phyloP scores from a whole-genome alignment of 495 filamentous ascomycete species.

The Lasiosphaeria ovina region DNA sequence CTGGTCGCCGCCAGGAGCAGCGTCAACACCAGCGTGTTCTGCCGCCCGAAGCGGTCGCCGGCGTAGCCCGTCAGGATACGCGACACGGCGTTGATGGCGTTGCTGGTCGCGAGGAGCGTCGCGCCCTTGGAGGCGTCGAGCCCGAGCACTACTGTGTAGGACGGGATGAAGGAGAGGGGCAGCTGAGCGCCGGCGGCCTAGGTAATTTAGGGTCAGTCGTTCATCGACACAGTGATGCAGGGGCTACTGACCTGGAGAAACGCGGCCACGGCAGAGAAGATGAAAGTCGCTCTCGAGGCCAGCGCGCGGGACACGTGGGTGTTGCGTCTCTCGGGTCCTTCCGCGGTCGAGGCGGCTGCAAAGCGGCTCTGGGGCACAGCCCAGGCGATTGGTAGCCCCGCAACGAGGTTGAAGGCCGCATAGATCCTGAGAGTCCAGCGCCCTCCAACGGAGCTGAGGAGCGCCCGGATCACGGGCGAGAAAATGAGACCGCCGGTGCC shows the following conservation, averaged over 20 bases:
- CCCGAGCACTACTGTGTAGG: constrained; percentile 44
- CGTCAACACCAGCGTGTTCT: constrained; percentile 53
- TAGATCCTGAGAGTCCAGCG: constrained; percentile 53
- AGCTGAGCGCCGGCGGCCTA: constrained; percentile 41
- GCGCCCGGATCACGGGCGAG: constrained; percentile 46
- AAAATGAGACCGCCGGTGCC: constrained; percentile 47
- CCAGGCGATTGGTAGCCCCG: constrained; percentile 47
- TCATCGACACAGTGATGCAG: too few relatives aligned
- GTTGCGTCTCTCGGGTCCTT: constrained; percentile 24
- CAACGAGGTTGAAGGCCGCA: constrained; percentile 43
- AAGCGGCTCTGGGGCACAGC: constrained; percentile 43
- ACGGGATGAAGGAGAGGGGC: constrained; percentile 47
- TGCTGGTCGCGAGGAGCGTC: constrained; percentile 52
- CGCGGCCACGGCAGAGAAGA: constrained; percentile 43
- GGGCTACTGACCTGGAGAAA: constrained; percentile 32
- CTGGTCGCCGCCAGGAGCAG: constrained; percentile 44
- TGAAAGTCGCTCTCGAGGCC: constrained; percentile 38
- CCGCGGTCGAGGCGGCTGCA: constrained; percentile 10
- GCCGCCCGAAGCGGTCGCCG: constrained; percentile 49
- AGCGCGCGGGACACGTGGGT: constrained; percentile 44
- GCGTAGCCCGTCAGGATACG: constrained; percentile 50
- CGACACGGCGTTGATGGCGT: constrained; percentile 54
- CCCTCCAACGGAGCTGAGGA: constrained; percentile 50
- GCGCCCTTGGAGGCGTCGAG: constrained; percentile 41
- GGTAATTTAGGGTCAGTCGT: too few relatives aligned